phyloP scores from a whole-genome alignment of 768 basidiomycete genomes.

The Mycena filopes region DNA sequence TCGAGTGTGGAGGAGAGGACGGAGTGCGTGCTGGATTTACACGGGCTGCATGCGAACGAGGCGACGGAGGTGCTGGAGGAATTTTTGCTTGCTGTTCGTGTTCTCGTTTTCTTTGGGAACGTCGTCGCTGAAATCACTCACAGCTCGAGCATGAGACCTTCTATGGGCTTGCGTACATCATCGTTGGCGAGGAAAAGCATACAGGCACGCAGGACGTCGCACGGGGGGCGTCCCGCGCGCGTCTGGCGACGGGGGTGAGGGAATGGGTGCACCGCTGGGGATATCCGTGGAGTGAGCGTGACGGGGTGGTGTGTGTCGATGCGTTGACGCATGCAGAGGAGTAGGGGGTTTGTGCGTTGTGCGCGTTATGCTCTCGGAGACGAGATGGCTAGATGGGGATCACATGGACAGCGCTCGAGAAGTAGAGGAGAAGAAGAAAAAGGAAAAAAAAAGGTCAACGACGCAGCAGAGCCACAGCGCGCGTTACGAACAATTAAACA shows the following conservation, averaged over 20 bases:
- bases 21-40: conserved; percentile 88
- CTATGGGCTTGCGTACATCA: conserved; percentile 87
- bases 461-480: too few species aligned
- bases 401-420: too few species aligned
- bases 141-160: conserved; percentile 90
- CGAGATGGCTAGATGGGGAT: too few species aligned
- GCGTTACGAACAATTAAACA: too few species aligned
- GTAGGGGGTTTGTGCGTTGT: conserved; percentile 33
- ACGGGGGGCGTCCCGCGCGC: conserved; percentile 83
- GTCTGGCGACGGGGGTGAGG: conserved; percentile 87
- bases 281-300: conserved; percentile 94
- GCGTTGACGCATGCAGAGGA: conserved; percentile 75
- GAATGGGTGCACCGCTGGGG: conserved; percentile 95
- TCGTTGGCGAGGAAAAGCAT: conserved; percentile 97
- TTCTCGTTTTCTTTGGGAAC: too few species aligned
- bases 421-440: too few species aligned
- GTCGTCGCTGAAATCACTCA: too few species aligned
- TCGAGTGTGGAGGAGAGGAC: conserved; percentile 88
- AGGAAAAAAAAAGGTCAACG: too few species aligned
- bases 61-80: conserved; percentile 91
- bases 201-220: conserved; percentile 89
- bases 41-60: conserved; percentile 94
- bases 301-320: conserved; percentile 92
- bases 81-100: conserved; percentile 86
- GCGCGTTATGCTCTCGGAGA: too few species aligned